Conservation (phyloP, 768 basidiomycete species). For the Boletus fagicola region DNA sequence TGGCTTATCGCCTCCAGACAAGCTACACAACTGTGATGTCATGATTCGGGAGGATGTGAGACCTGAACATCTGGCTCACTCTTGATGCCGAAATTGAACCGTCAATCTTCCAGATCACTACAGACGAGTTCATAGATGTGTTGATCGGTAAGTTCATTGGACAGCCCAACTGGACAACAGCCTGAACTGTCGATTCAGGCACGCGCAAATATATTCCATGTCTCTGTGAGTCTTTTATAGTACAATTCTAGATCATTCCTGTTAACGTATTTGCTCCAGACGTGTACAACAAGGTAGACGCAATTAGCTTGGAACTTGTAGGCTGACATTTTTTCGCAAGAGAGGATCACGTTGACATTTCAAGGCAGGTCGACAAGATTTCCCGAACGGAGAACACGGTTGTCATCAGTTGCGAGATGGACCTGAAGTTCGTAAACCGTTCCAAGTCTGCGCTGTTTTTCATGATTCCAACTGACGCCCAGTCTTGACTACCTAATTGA, state of each 20-base stretch:
- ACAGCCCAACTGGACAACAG: background rate
- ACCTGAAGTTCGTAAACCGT: slow-evolving; percentile 64
- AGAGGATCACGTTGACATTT: background rate
- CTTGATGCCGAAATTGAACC: slow-evolving; percentile 3
- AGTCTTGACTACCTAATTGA: slow-evolving; percentile 75
- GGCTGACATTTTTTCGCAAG: background rate
- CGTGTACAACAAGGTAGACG: slow-evolving; percentile 97
- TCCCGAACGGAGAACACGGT: slow-evolving; percentile 80
- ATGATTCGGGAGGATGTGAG: slow-evolving; percentile 97
- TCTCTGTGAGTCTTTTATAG: slow-evolving; percentile 56
- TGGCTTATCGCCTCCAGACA: slow-evolving; percentile 49
- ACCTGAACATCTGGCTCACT: background rate
- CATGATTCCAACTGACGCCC: slow-evolving; percentile 1
- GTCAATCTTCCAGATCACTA: slow-evolving; percentile 65
- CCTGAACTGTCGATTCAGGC: slow-evolving; percentile 42
- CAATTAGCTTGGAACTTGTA: slow-evolving; percentile 73
- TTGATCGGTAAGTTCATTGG: slow-evolving; percentile 63
- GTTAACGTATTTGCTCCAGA: slow-evolving; percentile 42
- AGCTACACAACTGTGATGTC: slow-evolving; percentile 91
- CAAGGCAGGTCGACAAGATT: slow-evolving; percentile 65
- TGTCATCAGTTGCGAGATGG: slow-evolving; percentile 97
- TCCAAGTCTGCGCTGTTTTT: background rate
- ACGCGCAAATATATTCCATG: slow-evolving; percentile 95
- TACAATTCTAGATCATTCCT: background rate
- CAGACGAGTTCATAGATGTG: slow-evolving; percentile 98